Base-by-base conservation (phyloP, 2,329 filamentous ascomycete species). In the Teratosphaeria nubilosa region DNA sequence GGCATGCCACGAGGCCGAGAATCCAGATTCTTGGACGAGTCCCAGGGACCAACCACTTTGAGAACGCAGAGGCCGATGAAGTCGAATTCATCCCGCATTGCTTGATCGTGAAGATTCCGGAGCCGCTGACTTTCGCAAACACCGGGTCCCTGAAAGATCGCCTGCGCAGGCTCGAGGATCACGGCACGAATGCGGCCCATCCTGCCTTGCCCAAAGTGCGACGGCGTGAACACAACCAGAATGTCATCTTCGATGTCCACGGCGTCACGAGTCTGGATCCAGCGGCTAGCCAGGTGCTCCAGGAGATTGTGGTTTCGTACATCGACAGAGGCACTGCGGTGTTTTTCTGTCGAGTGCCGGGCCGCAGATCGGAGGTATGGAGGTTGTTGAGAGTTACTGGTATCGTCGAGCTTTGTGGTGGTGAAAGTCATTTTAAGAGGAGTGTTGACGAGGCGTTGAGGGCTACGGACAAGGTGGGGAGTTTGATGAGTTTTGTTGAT, bases 251-350 rank as follows among this genome's bases (percentile, higher is more conserved):
- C 68, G 94, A 99, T 70, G 91, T 97, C 7, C 92, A 97, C 66
- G 94, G 94, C n/a, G 94, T 99, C 2, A 96, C 91, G 0, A 88
- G 87, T 30, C 85, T 99, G 66, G 94, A 99, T 70, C 94, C 91
- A 5, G 95, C 91, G 0, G 94, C 92, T 1, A 88, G 90, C 0
- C 94, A 97, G 74, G 92, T 97, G 0, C 78, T 99, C 2, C 82
- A 84, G 53, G 94, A 97, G 74, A 97, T 97, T 64, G 90, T 99
- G 16, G 78, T 84, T 53, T 81, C 78, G 31, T 97, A 97, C 71
- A 78, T 86, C n/a, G 81, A 87, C 34, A 79, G 86, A 4, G 88
- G 87, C 0, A 90, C 92, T 1, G 77, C 83, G 1, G 87, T 94
- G 9, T 91, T 88, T 70, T 92, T 92, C 70, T 85, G 82, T 65